Conservation (phyloP, 2,329 filamentous ascomycete species). For the Gnomoniopsis sp. region DNA sequence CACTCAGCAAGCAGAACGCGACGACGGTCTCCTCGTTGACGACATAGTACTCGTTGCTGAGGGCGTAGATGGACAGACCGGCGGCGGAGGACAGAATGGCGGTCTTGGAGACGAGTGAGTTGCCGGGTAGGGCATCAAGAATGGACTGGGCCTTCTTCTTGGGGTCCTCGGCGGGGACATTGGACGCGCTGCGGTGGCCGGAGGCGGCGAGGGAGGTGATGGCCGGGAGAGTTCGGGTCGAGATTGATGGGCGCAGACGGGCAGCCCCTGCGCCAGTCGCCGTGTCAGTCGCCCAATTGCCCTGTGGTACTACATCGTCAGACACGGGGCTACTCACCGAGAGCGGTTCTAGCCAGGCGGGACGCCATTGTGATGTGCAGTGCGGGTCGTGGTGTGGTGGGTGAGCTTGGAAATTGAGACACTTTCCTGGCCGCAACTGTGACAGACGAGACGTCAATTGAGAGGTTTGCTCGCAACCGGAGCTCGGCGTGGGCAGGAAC, state of each 20-base stretch:
- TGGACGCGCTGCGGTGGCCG: conserved; percentile 67
- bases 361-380: conserved; percentile 85
- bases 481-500: not conserved
- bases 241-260: conserved; percentile 80
- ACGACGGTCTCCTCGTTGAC: conserved; percentile 98
- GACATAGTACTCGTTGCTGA: conserved; percentile 99
- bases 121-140: conserved; percentile 89
- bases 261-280: conserved; percentile 66
- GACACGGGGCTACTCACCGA: conserved; percentile 64
- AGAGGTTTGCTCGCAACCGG: conserved; percentile 13
- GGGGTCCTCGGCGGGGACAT: conserved; percentile 80
- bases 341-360: conserved; percentile 90
- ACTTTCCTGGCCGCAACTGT: conserved; percentile 13
- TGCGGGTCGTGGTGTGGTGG: conserved; percentile 33
- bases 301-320: conserved; percentile 24
- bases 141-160: conserved; percentile 97
- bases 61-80: conserved; percentile 86
- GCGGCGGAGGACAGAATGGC: conserved; percentile 93
- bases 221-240: conserved; percentile 72
- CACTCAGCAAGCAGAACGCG: conserved; percentile 84
- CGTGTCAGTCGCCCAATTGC: conserved; percentile 25
- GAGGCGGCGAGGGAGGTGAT: conserved; percentile 62
- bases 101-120: conserved; percentile 89
- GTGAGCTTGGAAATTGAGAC: conserved; percentile 16
- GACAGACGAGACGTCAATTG: conserved; percentile 8